Base-by-base conservation (phyloP, 768 basidiomycete genomes). In the Termitomyces sp. region DNA sequence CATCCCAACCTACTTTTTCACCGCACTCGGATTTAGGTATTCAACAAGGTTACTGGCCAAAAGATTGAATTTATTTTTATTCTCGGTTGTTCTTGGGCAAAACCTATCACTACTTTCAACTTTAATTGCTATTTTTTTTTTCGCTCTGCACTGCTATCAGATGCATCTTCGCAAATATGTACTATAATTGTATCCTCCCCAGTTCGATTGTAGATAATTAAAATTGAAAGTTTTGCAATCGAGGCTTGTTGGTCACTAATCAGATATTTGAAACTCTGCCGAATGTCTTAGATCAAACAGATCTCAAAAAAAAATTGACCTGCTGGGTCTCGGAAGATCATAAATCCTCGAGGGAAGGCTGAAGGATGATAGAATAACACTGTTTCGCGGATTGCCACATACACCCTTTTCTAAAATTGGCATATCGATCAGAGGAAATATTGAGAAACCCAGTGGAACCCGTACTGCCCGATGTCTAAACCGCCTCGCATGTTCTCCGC, bases 41-140 rank as follows among this genome's bases (percentile, higher is more conserved):
- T 22, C 54, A 58, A 28, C 62, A 63, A 38, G 61, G 52, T 11
- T 68, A 62, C 41, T 69, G 67, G 67, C 22, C 57, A 48, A 58
- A 66, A 58, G 66, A 46, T 20, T 46, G 46, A 55, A 35, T 47
- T 46, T 35, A 48, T 38, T 38, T 38, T 48, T 48, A 40, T 52
- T 41, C 24, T 22, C 16, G 30, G 28, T 54, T 33, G 43, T 33
- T 41, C 32, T 54, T 18, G 41, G 53, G 53, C 18, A 14, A 32
- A 24, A 14, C 24, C 33, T 44, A 33, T 30, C 14, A 43, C 20
- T 54, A 45, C 5, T 45, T 24, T 24, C 53, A 8, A 32, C 30
- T 44, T 54, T 54, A 44, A 46, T 45, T 44, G 22, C 22, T 35
- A 44, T 44, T 54, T n/a, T 45, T n/a, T 45, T 9, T 6, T 32